Evolutionary conservation across 2,329 filamentous ascomycete genomes (phyloP), one percentile per base, ranked within the genome.

Genomic region (Clonostachys solani): DNA sequence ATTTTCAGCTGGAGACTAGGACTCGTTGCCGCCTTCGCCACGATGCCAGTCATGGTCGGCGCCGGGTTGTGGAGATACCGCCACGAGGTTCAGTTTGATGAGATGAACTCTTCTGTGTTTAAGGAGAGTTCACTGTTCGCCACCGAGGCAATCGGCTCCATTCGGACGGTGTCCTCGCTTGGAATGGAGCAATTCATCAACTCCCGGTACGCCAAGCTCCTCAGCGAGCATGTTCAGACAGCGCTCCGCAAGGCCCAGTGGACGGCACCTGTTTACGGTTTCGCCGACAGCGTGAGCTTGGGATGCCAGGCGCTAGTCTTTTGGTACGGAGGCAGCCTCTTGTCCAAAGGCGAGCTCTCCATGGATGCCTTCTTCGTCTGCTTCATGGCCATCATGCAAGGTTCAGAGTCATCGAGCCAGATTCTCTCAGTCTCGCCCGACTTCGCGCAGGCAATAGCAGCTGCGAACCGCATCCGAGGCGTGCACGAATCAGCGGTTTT

Each of bases 101-200:
- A 10, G 8, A 29, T 29, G 23, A 29, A 29, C 23, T 29, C 23
- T 29, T 29, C 23, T 4, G 23, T 29, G 23, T 29, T 29, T 4
- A 29, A 29, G 23, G 23, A 29, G 23, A 29, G 23, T 29, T 29
- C 23, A 29, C 23, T 29, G 23, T 95, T 87, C 61, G 94, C 94
- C 12, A 94, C 92, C 43, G 94, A 99, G 66, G 92, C 92, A 40
- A 95, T 95, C 34, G 91, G 89, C 3, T 89, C 92, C 7, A 96
- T 97, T 54, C 87, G 92, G 45, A 99, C 94, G 3, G 92, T 99
- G 9, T 92, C 92, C 5, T 89, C 90, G 9, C 77, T 99, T 42
- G 96, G 92, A 0, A 81, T 92, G 10, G 94, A 99, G 68, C 67
- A 79, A 0, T 89, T 96, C 59, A 89, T 97, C 5, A 78, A 89